Conservation (phyloP, 2,329 filamentous ascomycete species). For the Fusarium poae region DNA sequence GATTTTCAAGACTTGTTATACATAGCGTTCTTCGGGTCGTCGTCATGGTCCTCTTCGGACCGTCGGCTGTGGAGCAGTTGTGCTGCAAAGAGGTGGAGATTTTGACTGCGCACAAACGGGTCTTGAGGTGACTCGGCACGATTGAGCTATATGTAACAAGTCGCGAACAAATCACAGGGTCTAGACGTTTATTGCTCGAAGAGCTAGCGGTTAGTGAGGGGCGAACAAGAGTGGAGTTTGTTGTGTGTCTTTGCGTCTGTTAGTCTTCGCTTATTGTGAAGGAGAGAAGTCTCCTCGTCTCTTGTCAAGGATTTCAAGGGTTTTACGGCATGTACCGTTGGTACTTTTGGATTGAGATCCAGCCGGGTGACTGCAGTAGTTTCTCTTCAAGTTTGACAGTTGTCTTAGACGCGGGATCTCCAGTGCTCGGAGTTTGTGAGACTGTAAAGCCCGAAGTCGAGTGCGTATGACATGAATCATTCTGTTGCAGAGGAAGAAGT, state of each 20-base stretch:
- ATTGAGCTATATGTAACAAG: conserved; percentile 5
- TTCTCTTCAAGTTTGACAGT: conserved; percentile 6
- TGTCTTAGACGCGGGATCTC: conserved; percentile 2
- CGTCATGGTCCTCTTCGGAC: conserved; percentile 45
- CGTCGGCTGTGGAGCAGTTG: conserved; percentile 45
- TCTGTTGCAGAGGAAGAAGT: neutral
- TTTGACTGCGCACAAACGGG: conserved; percentile 24
- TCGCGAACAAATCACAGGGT: conserved; percentile 40
- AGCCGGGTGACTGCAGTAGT: conserved; percentile 23
- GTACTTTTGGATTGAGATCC: conserved; percentile 10
- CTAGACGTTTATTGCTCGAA: conserved; percentile 1
- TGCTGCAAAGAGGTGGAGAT: conserved; percentile 36
- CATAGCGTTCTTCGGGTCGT: conserved; percentile 49
- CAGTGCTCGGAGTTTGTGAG: conserved; percentile 38
- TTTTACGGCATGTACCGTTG: neutral
- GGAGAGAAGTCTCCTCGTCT: conserved; percentile 3
- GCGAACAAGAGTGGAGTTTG: conserved; percentile 6
- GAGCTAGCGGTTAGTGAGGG: conserved; percentile 15
- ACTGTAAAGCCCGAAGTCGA: conserved; percentile 35
- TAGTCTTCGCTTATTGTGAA: neutral
- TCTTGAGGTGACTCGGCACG: conserved; percentile 26
- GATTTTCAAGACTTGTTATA: conserved; percentile 23
- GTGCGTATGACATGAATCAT: neutral
- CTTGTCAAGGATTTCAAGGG: conserved; percentile 1
- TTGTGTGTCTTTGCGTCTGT: neutral